phyloP scores from a whole-genome alignment of 495 filamentous ascomycete species.

The Monascus purpureus region DNA sequence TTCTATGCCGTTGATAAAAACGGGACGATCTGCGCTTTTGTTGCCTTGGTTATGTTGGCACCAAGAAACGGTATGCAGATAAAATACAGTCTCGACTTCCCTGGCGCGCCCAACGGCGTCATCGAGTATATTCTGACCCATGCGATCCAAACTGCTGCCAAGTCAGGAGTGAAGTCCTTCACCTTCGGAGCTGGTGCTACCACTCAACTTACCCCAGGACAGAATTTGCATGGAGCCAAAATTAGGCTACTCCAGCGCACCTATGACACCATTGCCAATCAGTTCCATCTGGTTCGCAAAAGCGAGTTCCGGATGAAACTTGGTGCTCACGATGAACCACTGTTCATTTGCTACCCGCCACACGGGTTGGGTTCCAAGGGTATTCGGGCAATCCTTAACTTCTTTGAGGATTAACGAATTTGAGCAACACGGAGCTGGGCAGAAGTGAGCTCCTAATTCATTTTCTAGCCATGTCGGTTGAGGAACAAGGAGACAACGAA shows the following conservation, averaged over 20 bases:
- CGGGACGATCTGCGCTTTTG: slow-evolving; percentile 55
- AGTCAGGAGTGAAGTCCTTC: slow-evolving; percentile 46
- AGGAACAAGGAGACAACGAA: too few species aligned
- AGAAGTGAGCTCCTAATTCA: too few species aligned
- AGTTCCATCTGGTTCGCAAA: slow-evolving; percentile 67
- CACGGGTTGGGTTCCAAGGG: slow-evolving; percentile 66
- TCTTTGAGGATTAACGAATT: slow-evolving; percentile 54
- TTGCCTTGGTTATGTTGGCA: slow-evolving; percentile 59
- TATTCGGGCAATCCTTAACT: slow-evolving; percentile 61
- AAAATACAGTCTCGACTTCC: slow-evolving; percentile 81
- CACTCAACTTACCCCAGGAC: slow-evolving; percentile 50
- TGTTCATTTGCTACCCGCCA: slow-evolving; percentile 71
- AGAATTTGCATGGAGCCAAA: slow-evolving; percentile 59
- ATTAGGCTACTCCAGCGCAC: slow-evolving; percentile 61
- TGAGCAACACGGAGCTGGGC: slow-evolving; percentile 1
- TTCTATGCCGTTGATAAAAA: slow-evolving; percentile 56
- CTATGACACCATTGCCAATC: slow-evolving; percentile 62
- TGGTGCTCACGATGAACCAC: slow-evolving; percentile 58
- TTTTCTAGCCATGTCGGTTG: too few species aligned
- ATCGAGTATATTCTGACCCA: slow-evolving; percentile 69
- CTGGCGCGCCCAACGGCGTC: slow-evolving; percentile 57
- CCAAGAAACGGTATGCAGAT: slow-evolving; percentile 72
- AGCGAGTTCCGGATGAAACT: slow-evolving; percentile 80
- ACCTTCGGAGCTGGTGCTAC: slow-evolving; percentile 73
- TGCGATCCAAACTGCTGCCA: slow-evolving; percentile 55